Conservation (phyloP, 345 rosid species). For the Brassica cretica region DNA sequence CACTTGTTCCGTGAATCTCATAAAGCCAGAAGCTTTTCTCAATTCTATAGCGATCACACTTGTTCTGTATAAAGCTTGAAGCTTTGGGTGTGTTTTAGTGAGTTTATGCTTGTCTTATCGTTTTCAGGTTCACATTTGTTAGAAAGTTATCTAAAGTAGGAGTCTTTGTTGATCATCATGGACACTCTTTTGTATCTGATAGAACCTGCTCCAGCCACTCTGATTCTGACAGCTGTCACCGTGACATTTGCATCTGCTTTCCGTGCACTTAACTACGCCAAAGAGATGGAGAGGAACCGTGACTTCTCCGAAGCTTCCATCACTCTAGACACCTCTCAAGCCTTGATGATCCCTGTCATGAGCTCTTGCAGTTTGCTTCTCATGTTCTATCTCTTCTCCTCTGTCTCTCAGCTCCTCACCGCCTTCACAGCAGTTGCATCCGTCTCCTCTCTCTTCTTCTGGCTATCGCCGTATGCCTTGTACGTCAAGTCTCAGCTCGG, state of each 20-base stretch:
- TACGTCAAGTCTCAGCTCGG: constrained; percentile 63
- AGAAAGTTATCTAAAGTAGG: not conserved
- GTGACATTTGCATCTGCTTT: constrained; percentile 96
- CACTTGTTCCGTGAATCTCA: not conserved
- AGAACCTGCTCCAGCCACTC: constrained; percentile 91
- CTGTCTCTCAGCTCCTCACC: constrained; percentile 87
- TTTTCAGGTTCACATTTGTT: not conserved
- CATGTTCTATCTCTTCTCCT: constrained; percentile 94
- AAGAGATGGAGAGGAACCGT: constrained; percentile 92
- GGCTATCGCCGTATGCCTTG: constrained; percentile 63
- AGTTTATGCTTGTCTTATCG: not conserved
- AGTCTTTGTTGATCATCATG: constrained; percentile 55
- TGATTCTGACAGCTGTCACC: constrained; percentile 75
- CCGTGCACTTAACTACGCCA: constrained; percentile 86
- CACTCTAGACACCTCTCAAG: constrained; percentile 83
- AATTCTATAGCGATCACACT: not conserved
- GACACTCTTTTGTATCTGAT: constrained; percentile 79
- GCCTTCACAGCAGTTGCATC: constrained; percentile 92
- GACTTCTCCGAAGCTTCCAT: constrained; percentile 87
- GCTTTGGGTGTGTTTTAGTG: not conserved
- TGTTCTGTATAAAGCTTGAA: not conserved
- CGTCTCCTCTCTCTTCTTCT: constrained; percentile 84
- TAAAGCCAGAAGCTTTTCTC: not conserved
- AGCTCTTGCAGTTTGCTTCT: constrained; percentile 97
- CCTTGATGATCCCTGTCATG: constrained; percentile 92